Percentiles rank a stretch among this genome's conserved stretches.
phyloP scores from a whole-genome alignment of 2,329 filamentous ascomycete species.

The Colletotrichum sojae region DNA sequence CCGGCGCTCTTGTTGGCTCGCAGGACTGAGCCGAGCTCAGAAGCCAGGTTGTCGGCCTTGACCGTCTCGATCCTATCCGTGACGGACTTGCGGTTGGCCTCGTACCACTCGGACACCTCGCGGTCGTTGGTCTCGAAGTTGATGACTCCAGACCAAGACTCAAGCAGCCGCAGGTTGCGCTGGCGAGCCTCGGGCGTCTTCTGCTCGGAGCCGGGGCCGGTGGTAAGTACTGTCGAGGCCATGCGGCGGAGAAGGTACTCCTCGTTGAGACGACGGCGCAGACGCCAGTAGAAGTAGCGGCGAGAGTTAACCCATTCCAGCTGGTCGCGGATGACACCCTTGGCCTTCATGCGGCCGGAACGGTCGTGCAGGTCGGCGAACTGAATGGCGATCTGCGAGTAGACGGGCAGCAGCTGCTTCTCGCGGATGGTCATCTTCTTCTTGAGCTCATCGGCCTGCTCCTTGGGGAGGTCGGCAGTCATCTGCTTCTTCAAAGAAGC shows the following conservation, averaged over 20 bases:
- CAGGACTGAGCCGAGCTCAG: constrained; percentile 62
- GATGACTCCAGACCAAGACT: constrained; percentile 85
- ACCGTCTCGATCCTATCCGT: constrained; percentile 87
- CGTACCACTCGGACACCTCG: constrained; percentile 93
- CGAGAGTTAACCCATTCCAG: constrained; percentile 91
- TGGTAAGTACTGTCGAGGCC: constrained; percentile 58
- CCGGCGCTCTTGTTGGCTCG: constrained; percentile 73
- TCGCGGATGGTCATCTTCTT: constrained; percentile 87
- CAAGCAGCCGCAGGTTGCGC: constrained; percentile 80
- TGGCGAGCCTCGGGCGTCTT: constrained; percentile 70
- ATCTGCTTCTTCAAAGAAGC: constrained; percentile 86
- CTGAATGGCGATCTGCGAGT: constrained; percentile 94
- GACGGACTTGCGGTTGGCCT: constrained; percentile 89
- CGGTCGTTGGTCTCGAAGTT: constrained; percentile 85
- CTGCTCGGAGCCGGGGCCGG: constrained; percentile 54
- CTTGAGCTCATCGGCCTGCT: constrained; percentile 85
- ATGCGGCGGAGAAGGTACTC: constrained; percentile 97
- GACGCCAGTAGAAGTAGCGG: constrained; percentile 99
- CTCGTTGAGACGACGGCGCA: constrained; percentile 95
- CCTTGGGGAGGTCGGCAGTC: constrained; percentile 76
- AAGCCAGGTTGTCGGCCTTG: constrained; percentile 77
- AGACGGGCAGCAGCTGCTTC: constrained; percentile 90
- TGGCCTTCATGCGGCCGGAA: constrained; percentile 97
- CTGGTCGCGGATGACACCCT: constrained; percentile 88
- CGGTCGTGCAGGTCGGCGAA: constrained; percentile 98